Evolutionary conservation across 2,329 filamentous ascomycete genomes (phyloP), one percentile per base, ranked within the genome.

Genomic region (Calonectria crousiana): DNA sequence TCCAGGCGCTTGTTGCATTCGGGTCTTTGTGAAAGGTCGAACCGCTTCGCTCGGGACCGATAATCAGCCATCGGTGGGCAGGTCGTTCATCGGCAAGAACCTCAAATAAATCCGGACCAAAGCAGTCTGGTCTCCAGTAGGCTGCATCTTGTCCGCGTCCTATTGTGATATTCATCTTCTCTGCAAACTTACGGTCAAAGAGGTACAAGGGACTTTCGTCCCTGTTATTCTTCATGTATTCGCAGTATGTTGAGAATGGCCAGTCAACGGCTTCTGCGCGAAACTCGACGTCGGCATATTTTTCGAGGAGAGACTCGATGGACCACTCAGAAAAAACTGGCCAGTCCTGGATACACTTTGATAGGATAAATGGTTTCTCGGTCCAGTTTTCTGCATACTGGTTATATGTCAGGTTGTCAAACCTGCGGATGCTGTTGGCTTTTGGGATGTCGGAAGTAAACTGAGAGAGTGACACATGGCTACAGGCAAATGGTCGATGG

Each of bases 201-300:
- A 98, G 90, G 82, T 98, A 98, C 2, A 98, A 85, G 0, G 96
- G 96, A 75, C 94, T 96, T 85, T 98, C 97, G 77, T 98, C 96
- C 23, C 86, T 86, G 82, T 91, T 96, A 82, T 94, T 90, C 52
- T 88, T 87, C 93, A 98, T 95, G 84, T 98, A 99, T 56, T 92
- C 88, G 75, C 93, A 87, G 83, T 98, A 98, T 0, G 91, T 94
- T n/a, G 89, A 87, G 75, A 98, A 90, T 0, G 93, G 91, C 96
- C 96, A 98, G 85, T 98, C 95, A 6, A 98, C 96, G 0, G 95
- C 94, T 88, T 98, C 97, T 13, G 96, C 96, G 51, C 95, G 92
- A 84, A 98, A 98, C 66, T 90, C 89, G 3, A 93, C 89, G 65
- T 92, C 85, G 0, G 89, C 87, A 82, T 95, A 95, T 74, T 88